phyloP scores from a whole-genome alignment of 1,284 basidiomycete genomes.

The Salmacisia buchloeana region DNA sequence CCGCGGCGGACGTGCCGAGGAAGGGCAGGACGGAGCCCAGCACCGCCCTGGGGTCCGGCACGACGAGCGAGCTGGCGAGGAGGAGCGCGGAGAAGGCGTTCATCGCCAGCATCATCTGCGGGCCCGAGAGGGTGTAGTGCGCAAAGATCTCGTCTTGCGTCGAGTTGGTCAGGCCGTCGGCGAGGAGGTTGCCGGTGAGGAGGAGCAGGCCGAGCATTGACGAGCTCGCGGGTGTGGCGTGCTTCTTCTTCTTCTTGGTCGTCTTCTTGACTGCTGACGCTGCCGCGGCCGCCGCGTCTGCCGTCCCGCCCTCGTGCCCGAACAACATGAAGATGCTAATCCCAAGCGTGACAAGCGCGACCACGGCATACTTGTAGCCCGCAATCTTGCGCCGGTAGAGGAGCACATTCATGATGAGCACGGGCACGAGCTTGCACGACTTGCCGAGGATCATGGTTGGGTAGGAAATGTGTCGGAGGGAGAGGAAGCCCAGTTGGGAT shows the following conservation, averaged over 20 bases:
- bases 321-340: constrained; percentile 92
- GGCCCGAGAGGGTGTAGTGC: constrained; percentile 67
- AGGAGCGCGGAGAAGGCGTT: constrained; percentile 61
- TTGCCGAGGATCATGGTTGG: constrained; percentile 98
- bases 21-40: constrained; percentile 26
- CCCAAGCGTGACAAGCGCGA: constrained; percentile 69
- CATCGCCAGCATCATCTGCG: constrained; percentile 99
- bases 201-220: constrained; percentile 57
- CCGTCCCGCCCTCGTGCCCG: constrained; percentile 42
- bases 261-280: constrained; percentile 44
- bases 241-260: constrained; percentile 28
- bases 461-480: constrained; percentile 91
- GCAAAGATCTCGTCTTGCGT: constrained; percentile 96
- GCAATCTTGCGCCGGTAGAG: constrained; percentile 51
- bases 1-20: background rate
- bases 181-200: constrained; percentile 74
- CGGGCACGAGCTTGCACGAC: constrained; percentile 94
- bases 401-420: constrained; percentile 85
- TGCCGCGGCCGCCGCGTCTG: constrained; percentile 58
- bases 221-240: constrained; percentile 19
- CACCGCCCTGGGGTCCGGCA: constrained; percentile 62
- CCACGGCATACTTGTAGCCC: constrained; percentile 49
- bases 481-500: constrained; percentile 89
- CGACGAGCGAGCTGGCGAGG: constrained; percentile 51
- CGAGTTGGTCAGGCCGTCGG: constrained; percentile 93